Evolutionary conservation across 805 yeast genomes (phyloP), one percentile per base, ranked within the genome.

Genomic region (Wickerhamiella azyma): DNA sequence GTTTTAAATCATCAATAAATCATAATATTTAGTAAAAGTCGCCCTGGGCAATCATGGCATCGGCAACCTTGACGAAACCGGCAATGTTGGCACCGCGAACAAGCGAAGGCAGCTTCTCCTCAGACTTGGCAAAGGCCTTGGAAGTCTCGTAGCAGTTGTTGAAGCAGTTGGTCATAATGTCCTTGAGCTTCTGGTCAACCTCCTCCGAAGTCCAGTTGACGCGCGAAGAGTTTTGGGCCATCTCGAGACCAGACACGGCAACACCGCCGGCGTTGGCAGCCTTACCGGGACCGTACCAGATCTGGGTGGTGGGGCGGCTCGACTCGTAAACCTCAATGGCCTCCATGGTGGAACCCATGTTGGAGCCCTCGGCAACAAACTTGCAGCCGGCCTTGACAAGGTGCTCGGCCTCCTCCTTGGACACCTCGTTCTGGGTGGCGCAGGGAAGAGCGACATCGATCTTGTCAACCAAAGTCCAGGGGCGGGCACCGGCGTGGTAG

Each of bases 181-280:
- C 75, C 79, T 86, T 85, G 65, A 89, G 78, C 70, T 84, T 86
- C 52, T 67, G 65, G 68, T 89, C 97, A 59, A 89, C 97, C 71
- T 85, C 85, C 74, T 86, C 96, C 50, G 79, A 59, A 53, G 94
- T 76, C 96, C 97, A 92, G 56, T 70, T 68, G 55, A 79, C 77
- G 75, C 96, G 83, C 66, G 82, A 94, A 49, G 96, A 85, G 84
- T 89, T 92, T 75, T 89, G 98, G 55, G 97, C 96, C 98, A 89
- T 92, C 76, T 89, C 98, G 56, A 89, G 76, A 64, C 96, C 97
- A 50, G 96, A 85, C 49, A 88, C 96, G 49, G 96, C 94, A 59
- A 89, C 98, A 79, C 98, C 98, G 72, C 97, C 98, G 72, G 94
- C 82, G 79, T 89, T 89, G 62, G 96, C 89, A 58, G 96, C 96